phyloP scores from a whole-genome alignment of 306 rosid genomes.

The Hylodesmum podocarpum region DNA sequence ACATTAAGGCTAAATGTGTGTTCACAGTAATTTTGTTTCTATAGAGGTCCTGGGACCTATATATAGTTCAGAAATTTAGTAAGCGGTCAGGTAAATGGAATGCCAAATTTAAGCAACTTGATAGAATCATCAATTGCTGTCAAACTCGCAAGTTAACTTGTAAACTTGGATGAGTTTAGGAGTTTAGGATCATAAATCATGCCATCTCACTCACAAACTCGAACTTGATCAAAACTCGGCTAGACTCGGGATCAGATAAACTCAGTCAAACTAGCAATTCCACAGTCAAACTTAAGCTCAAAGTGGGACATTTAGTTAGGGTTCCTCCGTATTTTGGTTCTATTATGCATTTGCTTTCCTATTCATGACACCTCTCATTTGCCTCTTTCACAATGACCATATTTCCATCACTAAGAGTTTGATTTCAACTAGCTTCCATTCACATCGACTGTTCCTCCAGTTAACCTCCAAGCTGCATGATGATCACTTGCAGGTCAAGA shows the following conservation, averaged over 20 bases:
- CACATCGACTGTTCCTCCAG: neutral
- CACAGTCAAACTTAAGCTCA: neutral
- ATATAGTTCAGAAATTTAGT: conserved; percentile 5
- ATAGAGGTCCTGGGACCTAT: neutral
- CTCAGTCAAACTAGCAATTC: neutral
- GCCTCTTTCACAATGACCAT: neutral
- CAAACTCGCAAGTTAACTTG: neutral
- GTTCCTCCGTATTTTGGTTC: neutral
- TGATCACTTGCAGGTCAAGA: neutral
- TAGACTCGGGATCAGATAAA: neutral
- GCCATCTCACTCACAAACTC: neutral
- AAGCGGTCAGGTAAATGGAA: neutral
- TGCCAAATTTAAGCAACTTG: conserved; percentile 13
- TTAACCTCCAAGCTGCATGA: neutral
- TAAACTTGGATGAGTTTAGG: neutral
- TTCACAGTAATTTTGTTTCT: neutral
- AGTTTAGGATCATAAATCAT: neutral
- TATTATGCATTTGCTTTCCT: neutral
- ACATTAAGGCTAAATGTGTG: neutral
- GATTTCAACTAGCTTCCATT: neutral
- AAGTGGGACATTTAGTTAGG: neutral
- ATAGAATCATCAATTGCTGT: neutral
- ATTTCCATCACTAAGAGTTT: neutral
- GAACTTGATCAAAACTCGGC: neutral
- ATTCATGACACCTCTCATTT: neutral